Evolutionary conservation across 2,329 filamentous ascomycete genomes (phyloP).

Genomic region (Alternaria consortialis): DNA sequence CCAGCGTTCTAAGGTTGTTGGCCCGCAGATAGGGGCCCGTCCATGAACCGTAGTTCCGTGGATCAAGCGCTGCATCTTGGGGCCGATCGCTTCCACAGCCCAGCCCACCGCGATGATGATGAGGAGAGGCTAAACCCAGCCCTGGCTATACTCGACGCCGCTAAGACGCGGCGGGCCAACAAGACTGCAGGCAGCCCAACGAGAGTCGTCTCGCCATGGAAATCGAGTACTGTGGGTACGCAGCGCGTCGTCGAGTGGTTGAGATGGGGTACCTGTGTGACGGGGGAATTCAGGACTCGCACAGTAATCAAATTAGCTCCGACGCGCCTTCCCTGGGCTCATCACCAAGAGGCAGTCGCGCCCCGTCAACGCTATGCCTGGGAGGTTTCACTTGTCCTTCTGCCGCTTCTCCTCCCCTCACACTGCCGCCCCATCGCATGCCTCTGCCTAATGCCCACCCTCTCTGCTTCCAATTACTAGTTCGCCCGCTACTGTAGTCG

Average conservation of each 20-base stretch:
- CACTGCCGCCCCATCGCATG: conserved; percentile 9
- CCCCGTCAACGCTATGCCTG: conserved; percentile 9
- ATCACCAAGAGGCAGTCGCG: conserved; percentile 15
- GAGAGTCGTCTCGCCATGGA: not conserved
- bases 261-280: conserved; percentile 29
- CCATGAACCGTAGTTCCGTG: conserved; percentile 27
- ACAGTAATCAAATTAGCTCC: conserved; percentile 33
- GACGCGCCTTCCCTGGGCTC: conserved; percentile 22
- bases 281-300: conserved; percentile 20
- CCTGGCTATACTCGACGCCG: conserved; percentile 11
- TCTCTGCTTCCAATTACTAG: not conserved
- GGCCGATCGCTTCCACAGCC: conserved; percentile 22
- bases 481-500: not conserved
- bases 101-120: conserved; percentile 4
- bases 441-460: conserved; percentile 9
- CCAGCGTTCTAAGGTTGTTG: conserved; percentile 1
- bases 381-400: conserved; percentile 8
- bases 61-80: conserved; percentile 20
- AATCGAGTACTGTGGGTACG: conserved; percentile 1
- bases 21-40: conserved; percentile 8
- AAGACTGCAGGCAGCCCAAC: conserved; percentile 6
- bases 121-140: conserved; percentile 11
- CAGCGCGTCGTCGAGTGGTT: not conserved
- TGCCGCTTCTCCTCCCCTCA: conserved; percentile 1
- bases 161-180: conserved; percentile 2